Conservation (phyloP, 768 basidiomycete genomes). For the Calocera viscosa region DNA sequence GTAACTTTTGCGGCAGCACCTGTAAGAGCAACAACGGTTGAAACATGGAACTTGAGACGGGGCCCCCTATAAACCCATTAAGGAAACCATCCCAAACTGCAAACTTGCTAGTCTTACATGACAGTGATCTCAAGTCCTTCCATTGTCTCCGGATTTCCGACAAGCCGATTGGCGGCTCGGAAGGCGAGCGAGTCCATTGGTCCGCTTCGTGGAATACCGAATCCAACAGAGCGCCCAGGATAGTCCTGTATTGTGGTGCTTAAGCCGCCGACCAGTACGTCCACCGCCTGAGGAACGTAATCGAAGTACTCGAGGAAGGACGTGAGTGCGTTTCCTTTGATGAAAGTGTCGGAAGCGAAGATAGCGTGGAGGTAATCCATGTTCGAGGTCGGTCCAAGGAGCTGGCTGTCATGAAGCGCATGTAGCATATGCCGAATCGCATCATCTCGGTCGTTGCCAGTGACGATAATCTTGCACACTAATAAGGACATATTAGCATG, state of each 20-base stretch:
- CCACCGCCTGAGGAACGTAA: conserved; percentile 36
- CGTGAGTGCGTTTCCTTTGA: conserved; percentile 37
- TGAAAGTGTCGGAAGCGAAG: conserved; percentile 31
- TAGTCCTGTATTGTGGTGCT: conserved; percentile 49
- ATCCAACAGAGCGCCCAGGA: conserved; percentile 39
- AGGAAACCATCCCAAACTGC: background rate
- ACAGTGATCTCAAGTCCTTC: conserved; percentile 45
- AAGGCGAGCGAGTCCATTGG: conserved; percentile 52
- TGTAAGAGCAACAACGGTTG: conserved; percentile 43
- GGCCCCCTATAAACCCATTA: conserved; percentile 35
- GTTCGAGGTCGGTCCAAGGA: conserved; percentile 52
- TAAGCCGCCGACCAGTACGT: conserved; percentile 43
- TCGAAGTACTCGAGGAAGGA: conserved; percentile 36
- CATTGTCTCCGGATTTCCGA: conserved; percentile 37
- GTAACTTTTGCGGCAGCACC: conserved; percentile 37
- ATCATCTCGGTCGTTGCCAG: conserved; percentile 35
- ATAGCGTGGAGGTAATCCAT: conserved; percentile 40
- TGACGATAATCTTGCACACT: conserved; percentile 48
- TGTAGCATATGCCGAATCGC: conserved; percentile 34
- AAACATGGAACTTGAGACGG: conserved; percentile 39
- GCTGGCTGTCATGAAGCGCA: conserved; percentile 31
- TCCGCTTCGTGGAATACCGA: conserved; percentile 51
- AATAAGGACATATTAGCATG: conserved; percentile 21
- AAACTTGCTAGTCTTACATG: background rate
- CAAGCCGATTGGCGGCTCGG: conserved; percentile 44